Evolutionary conservation across 345 rosid species (phyloP).

Genomic region (Dimocarpus longan): DNA sequence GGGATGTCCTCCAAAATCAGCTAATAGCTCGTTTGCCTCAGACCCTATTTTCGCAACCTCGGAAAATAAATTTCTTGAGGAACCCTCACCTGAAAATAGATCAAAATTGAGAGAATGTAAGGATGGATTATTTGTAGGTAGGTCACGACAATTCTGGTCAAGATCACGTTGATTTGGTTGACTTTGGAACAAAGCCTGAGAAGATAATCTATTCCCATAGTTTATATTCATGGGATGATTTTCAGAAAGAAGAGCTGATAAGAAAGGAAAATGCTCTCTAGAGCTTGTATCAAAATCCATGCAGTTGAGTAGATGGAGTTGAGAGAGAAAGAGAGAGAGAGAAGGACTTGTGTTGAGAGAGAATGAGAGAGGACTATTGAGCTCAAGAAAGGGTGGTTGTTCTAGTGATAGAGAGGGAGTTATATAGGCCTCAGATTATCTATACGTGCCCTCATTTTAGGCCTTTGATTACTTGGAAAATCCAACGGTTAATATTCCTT

Average conservation of each 20-base stretch:
- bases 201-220: conserved; percentile 9
- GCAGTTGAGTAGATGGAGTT: conserved; percentile 10
- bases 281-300: conserved; percentile 49
- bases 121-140: background rate
- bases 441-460: conserved; percentile 35
- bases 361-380: background rate
- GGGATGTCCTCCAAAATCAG: background rate
- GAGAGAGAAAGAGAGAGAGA: background rate
- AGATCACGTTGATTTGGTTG: conserved; percentile 1
- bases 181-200: conserved; percentile 23
- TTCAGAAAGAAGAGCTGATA: conserved; percentile 34
- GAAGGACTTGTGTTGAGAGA: background rate
- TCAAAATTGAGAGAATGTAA: conserved; percentile 20
- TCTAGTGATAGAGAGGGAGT: conserved; percentile 8
- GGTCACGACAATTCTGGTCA: background rate
- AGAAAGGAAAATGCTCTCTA: conserved; percentile 42
- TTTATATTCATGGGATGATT: conserved; percentile 16
- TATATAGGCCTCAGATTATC: background rate
- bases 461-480: conserved; percentile 23
- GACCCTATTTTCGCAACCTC: conserved; percentile 22
- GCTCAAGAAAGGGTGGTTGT: conserved; percentile 22
- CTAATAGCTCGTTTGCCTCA: conserved; percentile 4
- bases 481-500: conserved; percentile 32
- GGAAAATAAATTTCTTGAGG: conserved; percentile 20
- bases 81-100: conserved; percentile 19